Evolutionary conservation across 768 basidiomycete species (phyloP).

Genomic region (Chlorophyllum brunneum): DNA sequence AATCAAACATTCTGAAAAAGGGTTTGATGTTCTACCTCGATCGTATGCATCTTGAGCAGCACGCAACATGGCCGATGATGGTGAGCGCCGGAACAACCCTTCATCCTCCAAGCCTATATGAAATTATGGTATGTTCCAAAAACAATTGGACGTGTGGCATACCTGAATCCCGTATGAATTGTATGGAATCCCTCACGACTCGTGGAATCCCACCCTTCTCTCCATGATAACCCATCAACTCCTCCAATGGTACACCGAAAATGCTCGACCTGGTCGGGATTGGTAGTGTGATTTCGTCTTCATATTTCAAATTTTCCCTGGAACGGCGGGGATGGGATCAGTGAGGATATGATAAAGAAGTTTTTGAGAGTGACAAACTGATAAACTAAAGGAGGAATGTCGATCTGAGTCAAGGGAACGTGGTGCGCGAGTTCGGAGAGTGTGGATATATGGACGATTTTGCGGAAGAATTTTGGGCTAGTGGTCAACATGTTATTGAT

Average conservation of each 20-base stretch:
- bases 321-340: neutral
- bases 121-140: constrained; percentile 12
- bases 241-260: constrained; percentile 80
- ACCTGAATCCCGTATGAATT: constrained; percentile 65
- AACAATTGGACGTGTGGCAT: neutral
- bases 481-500: constrained; percentile 4
- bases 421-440: constrained; percentile 73
- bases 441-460: constrained; percentile 72
- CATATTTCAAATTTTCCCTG: constrained; percentile 79
- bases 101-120: constrained; percentile 59
- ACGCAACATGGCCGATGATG: constrained; percentile 61
- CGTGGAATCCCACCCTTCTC: constrained; percentile 82
- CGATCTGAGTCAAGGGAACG: constrained; percentile 84
- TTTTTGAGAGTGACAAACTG: constrained; percentile 45
- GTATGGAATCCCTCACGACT: constrained; percentile 71
- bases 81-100: constrained; percentile 82
- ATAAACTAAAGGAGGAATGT: constrained; percentile 80
- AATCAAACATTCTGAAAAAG: neutral
- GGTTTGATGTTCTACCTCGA: constrained; percentile 44
- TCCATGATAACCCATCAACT: constrained; percentile 79
- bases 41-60: constrained; percentile 85
- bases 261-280: constrained; percentile 54
- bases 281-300: constrained; percentile 66
- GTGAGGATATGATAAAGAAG: neutral
- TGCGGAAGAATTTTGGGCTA: constrained; percentile 88